These are phyloP conservation scores for Lactifluus rugatus DNA, from an alignment of 768 basidiomycete species.

Conservation along the genomic window DNA sequence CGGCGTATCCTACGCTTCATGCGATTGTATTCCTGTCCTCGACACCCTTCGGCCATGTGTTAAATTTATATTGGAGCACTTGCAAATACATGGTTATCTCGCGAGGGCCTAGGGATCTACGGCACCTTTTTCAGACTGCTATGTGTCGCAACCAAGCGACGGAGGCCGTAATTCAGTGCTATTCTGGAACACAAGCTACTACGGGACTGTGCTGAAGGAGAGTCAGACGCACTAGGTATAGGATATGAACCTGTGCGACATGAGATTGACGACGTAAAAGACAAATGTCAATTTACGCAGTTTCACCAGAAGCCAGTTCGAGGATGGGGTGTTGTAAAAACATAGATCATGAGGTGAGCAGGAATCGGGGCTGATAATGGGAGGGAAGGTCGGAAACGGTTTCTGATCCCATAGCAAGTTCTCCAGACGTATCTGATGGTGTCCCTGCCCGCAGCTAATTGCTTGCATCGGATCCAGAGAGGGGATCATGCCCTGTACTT, in stretches of 20 bases:
- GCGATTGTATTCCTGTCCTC: too few species aligned
- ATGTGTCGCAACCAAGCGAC: too few species aligned
- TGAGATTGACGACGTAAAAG: conserved; percentile 12
- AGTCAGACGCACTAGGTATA: conserved; percentile 11
- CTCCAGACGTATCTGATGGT: conserved; percentile 59
- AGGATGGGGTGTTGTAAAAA: conserved; percentile 18
- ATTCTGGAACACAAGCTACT: conserved; percentile 9
- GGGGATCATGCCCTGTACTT: conserved; percentile 39
- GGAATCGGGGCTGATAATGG: too few species aligned
- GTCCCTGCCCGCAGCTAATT: conserved; percentile 76
- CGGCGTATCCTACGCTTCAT: too few species aligned
- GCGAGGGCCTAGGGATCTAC: too few species aligned
- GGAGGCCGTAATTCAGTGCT: conserved; percentile 1
- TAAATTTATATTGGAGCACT: too few species aligned
- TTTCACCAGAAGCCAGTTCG: conserved; percentile 10
- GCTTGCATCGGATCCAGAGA: conserved; percentile 58
- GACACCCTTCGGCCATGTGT: too few species aligned
- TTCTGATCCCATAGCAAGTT: too few species aligned
- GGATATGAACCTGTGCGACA: conserved; percentile 14
- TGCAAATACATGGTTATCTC: too few species aligned
- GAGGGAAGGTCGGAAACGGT: too few species aligned
- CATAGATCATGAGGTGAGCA: conserved; percentile 22
- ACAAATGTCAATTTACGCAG: conserved; percentile 18
- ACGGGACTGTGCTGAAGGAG: conserved; percentile 14
- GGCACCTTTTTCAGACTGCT: too few species aligned